Conservation (phyloP, 768 basidiomycete species). For the Jaapia argillacea region DNA sequence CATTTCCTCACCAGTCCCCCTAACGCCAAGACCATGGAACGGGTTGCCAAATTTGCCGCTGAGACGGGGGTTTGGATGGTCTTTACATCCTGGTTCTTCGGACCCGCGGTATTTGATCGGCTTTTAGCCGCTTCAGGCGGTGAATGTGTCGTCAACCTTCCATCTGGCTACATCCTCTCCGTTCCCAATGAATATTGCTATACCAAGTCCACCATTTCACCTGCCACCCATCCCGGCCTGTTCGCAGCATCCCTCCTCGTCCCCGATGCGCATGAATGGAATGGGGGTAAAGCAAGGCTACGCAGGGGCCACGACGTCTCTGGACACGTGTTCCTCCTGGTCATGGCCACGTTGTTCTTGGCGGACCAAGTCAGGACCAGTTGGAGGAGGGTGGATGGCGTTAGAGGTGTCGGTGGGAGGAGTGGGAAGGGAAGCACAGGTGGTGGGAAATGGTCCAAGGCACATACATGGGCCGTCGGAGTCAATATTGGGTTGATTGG, state of each 20-base stretch:
- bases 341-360: constrained; percentile 69
- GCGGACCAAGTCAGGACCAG: constrained; percentile 61
- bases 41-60: constrained; percentile 42
- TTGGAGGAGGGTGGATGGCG: constrained; percentile 21
- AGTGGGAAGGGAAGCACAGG: no score
- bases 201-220: constrained; percentile 38
- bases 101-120: constrained; percentile 66
- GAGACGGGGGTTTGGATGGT: constrained; percentile 61
- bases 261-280: constrained; percentile 31
- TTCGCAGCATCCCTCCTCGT: constrained; percentile 35
- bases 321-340: constrained; percentile 87
- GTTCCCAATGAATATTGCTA: constrained; percentile 54
- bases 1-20: constrained; percentile 50
- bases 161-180: constrained; percentile 38
- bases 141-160: constrained; percentile 61
- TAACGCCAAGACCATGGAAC: constrained; percentile 25
- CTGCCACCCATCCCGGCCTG: constrained; percentile 50
- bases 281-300: constrained; percentile 34
- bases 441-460: constrained; percentile 23
- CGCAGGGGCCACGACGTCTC: constrained; percentile 86
- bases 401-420: no score
- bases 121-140: constrained; percentile 60
- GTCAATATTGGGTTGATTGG: constrained; percentile 37
- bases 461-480: constrained; percentile 38
- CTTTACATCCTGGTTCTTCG: constrained; percentile 86